phyloP scores from a whole-genome alignment of 2,329 filamentous ascomycete genomes.

The Colletotrichum sp. region DNA sequence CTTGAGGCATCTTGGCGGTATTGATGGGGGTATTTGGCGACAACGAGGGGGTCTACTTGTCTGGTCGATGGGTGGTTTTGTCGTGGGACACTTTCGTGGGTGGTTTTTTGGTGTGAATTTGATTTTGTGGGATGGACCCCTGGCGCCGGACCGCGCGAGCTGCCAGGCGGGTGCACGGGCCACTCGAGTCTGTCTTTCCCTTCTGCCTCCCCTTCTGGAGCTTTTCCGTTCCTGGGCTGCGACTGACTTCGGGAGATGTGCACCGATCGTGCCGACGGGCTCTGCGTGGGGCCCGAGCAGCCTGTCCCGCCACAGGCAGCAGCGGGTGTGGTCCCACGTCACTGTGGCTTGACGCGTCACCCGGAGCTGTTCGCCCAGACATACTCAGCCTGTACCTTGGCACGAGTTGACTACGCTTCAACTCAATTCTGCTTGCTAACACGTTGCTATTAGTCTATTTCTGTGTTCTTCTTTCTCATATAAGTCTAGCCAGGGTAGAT shows the following conservation, averaged over 20 bases:
- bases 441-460: background rate
- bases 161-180: constrained; percentile 8
- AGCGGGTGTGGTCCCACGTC: constrained; percentile 2
- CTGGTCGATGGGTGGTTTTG: constrained; percentile 10
- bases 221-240: background rate
- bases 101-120: constrained; percentile 24
- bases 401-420: constrained; percentile 10
- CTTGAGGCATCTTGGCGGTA: constrained; percentile 89
- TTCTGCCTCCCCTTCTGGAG: background rate
- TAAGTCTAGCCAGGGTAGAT: background rate
- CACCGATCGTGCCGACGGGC: background rate
- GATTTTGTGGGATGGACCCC: constrained; percentile 25
- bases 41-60: constrained; percentile 11
- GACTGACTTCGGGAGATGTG: background rate
- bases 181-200: background rate
- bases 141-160: background rate
- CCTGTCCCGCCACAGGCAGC: background rate
- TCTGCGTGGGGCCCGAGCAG: background rate
- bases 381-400: background rate
- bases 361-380: background rate
- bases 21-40: constrained; percentile 20
- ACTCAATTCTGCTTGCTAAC: background rate
- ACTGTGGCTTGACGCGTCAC: constrained; percentile 20
- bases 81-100: constrained; percentile 15
- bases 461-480: background rate